Conservation (phyloP, 306 rosid species). For the Boehmeria nivea region DNA sequence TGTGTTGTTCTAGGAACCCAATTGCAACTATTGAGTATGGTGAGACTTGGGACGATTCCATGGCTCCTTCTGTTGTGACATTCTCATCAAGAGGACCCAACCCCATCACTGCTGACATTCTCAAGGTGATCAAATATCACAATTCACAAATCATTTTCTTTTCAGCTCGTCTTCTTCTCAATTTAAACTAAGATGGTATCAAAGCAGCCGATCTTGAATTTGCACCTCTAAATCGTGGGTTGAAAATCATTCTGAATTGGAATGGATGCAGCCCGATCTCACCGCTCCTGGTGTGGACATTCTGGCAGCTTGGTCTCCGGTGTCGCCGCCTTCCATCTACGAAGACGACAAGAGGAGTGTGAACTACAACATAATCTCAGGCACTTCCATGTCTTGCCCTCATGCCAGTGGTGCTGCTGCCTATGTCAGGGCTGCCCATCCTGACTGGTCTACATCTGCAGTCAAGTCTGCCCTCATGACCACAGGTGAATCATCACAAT, state of each 20-base stretch:
- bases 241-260: background rate
- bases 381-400: constrained; percentile 37
- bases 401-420: constrained; percentile 31
- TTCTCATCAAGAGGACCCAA: constrained; percentile 44
- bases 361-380: constrained; percentile 9
- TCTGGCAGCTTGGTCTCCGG: constrained; percentile 23
- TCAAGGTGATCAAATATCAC: constrained; percentile 25
- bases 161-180: no score
- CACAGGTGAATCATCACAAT: constrained; percentile 22
- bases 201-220: no score
- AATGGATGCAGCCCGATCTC: constrained; percentile 27
- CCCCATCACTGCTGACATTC: background rate
- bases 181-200: no score
- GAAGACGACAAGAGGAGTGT: background rate
- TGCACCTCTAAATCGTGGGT: no score
- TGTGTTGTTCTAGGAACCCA: constrained; percentile 2
- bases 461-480: constrained; percentile 33
- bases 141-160: background rate
- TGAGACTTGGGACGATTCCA: background rate
- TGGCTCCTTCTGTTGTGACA: constrained; percentile 13
- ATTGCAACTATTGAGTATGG: constrained; percentile 2
- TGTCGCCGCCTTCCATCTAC: background rate
- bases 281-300: constrained; percentile 27
- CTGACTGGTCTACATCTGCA: constrained; percentile 35
- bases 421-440: constrained; percentile 29